Evolutionary conservation across 2,329 filamentous ascomycete genomes (phyloP).

Genomic region (Verticillium albo-atrum): DNA sequence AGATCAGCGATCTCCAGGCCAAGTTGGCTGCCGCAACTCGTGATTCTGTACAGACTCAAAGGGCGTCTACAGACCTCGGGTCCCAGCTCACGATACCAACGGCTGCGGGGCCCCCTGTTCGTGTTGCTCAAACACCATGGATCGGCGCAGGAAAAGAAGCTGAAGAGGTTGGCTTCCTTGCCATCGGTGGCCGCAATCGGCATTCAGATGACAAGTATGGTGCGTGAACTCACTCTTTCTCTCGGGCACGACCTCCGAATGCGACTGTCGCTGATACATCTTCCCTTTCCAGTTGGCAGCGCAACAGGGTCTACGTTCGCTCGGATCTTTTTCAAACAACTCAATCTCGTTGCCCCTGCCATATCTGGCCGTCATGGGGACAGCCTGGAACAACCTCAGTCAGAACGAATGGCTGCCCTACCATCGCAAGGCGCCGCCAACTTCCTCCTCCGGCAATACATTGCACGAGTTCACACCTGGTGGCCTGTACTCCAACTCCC

Average conservation of each 20-base stretch:
- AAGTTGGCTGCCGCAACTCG: neutral
- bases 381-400: neutral
- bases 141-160: constrained; percentile 12
- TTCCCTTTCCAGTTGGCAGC: constrained; percentile 11
- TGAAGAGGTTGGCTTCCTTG: constrained; percentile 17
- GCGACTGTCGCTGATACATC: neutral
- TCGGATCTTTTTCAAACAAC: constrained; percentile 19
- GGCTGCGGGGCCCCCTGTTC: neutral
- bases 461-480: constrained; percentile 18
- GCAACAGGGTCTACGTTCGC: constrained; percentile 19
- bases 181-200: constrained; percentile 13
- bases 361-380: neutral
- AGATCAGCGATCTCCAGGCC: constrained; percentile 5
- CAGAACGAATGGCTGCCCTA: constrained; percentile 10
- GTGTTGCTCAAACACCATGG: neutral
- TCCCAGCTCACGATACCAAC: neutral
- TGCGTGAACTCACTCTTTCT: neutral
- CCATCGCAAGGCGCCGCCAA: constrained; percentile 14
- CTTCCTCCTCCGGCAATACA: constrained; percentile 13
- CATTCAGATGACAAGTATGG: constrained; percentile 14
- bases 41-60: neutral
- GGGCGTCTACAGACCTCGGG: neutral
- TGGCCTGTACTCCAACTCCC: constrained; percentile 20
- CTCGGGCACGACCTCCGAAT: too few relatives aligned
- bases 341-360: constrained; percentile 7